A percentile compares a stretch with the other conserved stretches of the same genome.
Conservation (phyloP, 2,329 filamentous ascomycete genomes). For the Pleoardoris graminearum region DNA sequence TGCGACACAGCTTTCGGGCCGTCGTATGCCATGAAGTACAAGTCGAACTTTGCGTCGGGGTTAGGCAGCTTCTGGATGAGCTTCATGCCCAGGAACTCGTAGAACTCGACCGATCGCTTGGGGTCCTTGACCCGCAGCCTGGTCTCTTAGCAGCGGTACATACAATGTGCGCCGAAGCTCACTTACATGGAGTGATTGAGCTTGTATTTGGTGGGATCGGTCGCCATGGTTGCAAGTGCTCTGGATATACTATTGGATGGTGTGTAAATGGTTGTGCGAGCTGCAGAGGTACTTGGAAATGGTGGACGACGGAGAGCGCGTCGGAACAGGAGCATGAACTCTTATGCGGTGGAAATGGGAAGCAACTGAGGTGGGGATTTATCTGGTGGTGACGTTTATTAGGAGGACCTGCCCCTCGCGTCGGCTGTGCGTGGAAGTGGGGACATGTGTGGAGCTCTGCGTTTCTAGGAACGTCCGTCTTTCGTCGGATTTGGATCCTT, state of each 20-base stretch:
- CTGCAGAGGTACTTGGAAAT: conserved; percentile 11
- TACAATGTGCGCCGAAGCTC: conserved; percentile 5
- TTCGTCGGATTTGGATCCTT: not conserved
- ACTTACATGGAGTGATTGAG: conserved; percentile 61
- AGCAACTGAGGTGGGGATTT: conserved; percentile 9
- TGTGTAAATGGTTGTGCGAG: conserved; percentile 13
- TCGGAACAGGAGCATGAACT: conserved; percentile 33
- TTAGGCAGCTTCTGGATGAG: conserved; percentile 79
- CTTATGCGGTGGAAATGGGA: conserved; percentile 5
- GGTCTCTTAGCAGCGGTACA: conserved; percentile 11
- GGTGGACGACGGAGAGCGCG: conserved; percentile 12
- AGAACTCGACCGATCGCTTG: conserved; percentile 81
- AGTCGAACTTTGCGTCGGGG: conserved; percentile 87
- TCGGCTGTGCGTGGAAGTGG: not conserved
- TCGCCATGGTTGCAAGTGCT: conserved; percentile 55
- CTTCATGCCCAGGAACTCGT: conserved; percentile 88
- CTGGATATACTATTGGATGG: conserved; percentile 19
- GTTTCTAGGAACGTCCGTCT: not conserved
- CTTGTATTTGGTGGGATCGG: conserved; percentile 66
- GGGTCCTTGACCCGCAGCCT: conserved; percentile 96
- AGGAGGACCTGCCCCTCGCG: not conserved
- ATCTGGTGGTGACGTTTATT: conserved; percentile 10
- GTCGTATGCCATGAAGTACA: conserved; percentile 95
- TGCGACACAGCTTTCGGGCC: conserved; percentile 72
- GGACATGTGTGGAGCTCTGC: not conserved